phyloP scores from a whole-genome alignment of 192 early-diverging fungal species.

The Backusella westeae region DNA sequence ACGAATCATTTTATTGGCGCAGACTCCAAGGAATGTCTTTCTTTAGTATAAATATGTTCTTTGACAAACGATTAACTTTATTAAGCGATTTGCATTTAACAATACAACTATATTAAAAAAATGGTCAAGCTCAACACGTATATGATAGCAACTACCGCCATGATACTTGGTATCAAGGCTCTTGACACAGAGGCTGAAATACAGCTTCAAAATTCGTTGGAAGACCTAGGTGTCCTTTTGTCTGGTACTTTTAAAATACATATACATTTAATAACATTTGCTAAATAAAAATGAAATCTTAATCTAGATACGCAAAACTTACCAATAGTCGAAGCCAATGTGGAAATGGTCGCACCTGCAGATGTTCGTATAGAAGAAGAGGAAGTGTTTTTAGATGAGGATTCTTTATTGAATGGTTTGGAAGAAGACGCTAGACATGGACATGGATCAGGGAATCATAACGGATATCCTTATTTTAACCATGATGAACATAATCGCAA shows the following conservation, averaged over 20 bases:
- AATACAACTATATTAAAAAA: neutral
- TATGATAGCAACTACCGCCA: neutral
- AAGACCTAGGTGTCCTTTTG: neutral
- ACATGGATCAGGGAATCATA: neutral
- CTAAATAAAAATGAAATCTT: neutral
- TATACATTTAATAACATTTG: neutral
- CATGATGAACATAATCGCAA: neutral
- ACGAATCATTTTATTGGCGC: neutral
- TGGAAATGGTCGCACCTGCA: too few relatives aligned
- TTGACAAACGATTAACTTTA: neutral
- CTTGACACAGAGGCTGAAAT: neutral
- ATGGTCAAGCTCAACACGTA: neutral
- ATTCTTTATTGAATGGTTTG: neutral
- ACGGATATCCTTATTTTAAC: neutral
- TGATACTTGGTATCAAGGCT: neutral
- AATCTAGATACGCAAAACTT: neutral
- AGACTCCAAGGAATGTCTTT: neutral
- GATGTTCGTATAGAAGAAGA: too few relatives aligned
- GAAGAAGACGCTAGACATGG: neutral
- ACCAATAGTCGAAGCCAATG: neutral
- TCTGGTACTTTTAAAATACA: neutral
- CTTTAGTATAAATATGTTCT: too few relatives aligned
- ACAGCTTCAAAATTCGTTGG: neutral
- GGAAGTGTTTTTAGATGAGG: neutral
- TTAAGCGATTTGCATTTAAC: neutral